Conservation (phyloP, 129 eudicot genomes). For the Arctium lappa region DNA sequence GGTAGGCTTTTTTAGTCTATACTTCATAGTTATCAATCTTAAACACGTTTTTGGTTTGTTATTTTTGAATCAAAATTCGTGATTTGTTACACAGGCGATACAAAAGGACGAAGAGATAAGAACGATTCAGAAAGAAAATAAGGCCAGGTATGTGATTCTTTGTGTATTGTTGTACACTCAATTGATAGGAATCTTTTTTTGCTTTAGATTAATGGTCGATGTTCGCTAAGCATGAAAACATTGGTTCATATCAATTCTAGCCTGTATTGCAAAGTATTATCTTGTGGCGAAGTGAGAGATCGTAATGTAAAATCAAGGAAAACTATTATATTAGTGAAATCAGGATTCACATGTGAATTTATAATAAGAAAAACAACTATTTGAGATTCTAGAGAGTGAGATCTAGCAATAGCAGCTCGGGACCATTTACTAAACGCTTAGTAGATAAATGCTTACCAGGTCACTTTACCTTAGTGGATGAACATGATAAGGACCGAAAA, state of each 20-base stretch:
- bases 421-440: too few species aligned
- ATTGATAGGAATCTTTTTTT: neutral
- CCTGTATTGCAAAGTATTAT: neutral
- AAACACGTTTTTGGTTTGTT: neutral
- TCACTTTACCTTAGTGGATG: too few species aligned
- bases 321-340: neutral
- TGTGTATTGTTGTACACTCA: neutral
- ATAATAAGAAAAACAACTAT: neutral
- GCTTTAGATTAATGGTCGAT: neutral
- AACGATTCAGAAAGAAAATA: slow-evolving; percentile 41
- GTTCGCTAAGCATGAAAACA: neutral
- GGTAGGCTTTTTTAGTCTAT: slow-evolving; percentile 22
- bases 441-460: too few species aligned
- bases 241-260: neutral
- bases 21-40: neutral
- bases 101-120: slow-evolving; percentile 41
- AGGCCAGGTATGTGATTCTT: slow-evolving; percentile 40
- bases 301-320: neutral
- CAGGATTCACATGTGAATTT: neutral
- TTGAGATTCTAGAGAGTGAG: neutral
- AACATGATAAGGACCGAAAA: too few species aligned
- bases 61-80: neutral
- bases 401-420: too few species aligned
- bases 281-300: neutral
- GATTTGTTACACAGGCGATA: slow-evolving; percentile 37